Conservation (phyloP, 495 filamentous ascomycete species). For the Annulohypoxylon stygium region DNA sequence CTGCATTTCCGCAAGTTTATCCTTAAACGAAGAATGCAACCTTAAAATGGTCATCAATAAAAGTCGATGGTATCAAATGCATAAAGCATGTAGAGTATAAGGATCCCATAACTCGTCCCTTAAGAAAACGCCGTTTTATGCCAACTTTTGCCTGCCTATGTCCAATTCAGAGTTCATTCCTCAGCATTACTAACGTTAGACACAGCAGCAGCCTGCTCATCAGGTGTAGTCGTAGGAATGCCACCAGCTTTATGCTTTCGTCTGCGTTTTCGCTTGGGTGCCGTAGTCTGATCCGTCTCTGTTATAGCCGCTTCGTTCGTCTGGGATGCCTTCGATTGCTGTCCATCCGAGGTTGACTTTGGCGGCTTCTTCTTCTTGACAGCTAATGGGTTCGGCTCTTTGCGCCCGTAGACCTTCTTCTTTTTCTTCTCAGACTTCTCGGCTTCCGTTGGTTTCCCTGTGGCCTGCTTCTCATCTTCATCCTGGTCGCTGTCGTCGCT, state of each 20-base stretch:
- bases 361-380: constrained; percentile 82
- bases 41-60: background rate
- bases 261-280: constrained; percentile 59
- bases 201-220: constrained; percentile 19
- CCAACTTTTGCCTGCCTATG: background rate
- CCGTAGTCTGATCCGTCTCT: constrained; percentile 26
- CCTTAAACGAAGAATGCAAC: constrained; percentile 6
- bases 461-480: constrained; percentile 44
- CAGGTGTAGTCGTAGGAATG: constrained; percentile 28
- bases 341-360: constrained; percentile 24
- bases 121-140: constrained; percentile 28
- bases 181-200: constrained; percentile 30
- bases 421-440: constrained; percentile 65
- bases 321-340: constrained; percentile 30
- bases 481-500: constrained; percentile 57
- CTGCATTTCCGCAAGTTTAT: background rate
- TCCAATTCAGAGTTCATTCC: constrained; percentile 30
- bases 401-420: constrained; percentile 72
- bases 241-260: constrained; percentile 56
- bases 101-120: constrained; percentile 7
- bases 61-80: constrained; percentile 32
- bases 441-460: constrained; percentile 23
- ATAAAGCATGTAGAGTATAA: constrained; percentile 16
- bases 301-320: constrained; percentile 21
- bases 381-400: constrained; percentile 89